Conservation (phyloP, 2,329 filamentous ascomycete species). For the Talaromyces pinophilus region DNA sequence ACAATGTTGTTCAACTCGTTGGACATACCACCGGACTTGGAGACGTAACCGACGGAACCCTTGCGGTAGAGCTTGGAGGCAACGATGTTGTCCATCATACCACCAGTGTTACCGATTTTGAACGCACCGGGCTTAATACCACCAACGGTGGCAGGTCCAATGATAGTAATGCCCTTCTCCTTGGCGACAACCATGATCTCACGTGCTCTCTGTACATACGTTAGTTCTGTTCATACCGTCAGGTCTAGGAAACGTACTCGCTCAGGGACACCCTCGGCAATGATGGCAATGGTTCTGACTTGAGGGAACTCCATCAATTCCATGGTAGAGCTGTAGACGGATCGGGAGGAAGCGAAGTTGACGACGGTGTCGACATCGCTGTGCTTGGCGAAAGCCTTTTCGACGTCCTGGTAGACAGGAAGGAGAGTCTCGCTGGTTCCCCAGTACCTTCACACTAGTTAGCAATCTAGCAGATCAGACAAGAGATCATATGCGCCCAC, state of each 20-base stretch:
- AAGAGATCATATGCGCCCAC: slow-evolving; percentile 49
- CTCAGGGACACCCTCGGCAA: slow-evolving; percentile 98
- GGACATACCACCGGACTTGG: slow-evolving; percentile 99
- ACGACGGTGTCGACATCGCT: slow-evolving; percentile 95
- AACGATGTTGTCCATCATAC: slow-evolving; percentile 99
- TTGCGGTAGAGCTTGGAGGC: slow-evolving; percentile 99
- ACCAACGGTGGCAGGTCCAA: slow-evolving; percentile 96
- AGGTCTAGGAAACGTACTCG: slow-evolving; percentile 60
- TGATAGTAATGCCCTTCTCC: slow-evolving; percentile 99
- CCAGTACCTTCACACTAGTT: slow-evolving; percentile 68
- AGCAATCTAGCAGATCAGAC: no score
- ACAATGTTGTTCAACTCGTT: slow-evolving; percentile 99
- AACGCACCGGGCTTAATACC: slow-evolving; percentile 99
- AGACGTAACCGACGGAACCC: slow-evolving; percentile 98
- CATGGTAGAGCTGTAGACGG: slow-evolving; percentile 97
- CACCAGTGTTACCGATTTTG: slow-evolving; percentile 99
- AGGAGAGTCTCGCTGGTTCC: slow-evolving; percentile 98
- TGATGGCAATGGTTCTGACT: slow-evolving; percentile 98
- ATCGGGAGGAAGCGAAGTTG: slow-evolving; percentile 99
- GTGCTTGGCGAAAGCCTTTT: slow-evolving; percentile 95
- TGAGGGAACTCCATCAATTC: slow-evolving; percentile 97
- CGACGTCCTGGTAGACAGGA: slow-evolving; percentile 92
- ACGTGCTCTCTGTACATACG: slow-evolving; percentile 71
- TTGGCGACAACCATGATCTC: slow-evolving; percentile 95
- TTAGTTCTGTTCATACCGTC: neutral